Percentiles rank a stretch among this genome's conserved stretches.
These are phyloP conservation scores for Cyclotella sp. DNA, from an alignment of 108 stramenopile species.

Conservation along the genomic window DNA sequence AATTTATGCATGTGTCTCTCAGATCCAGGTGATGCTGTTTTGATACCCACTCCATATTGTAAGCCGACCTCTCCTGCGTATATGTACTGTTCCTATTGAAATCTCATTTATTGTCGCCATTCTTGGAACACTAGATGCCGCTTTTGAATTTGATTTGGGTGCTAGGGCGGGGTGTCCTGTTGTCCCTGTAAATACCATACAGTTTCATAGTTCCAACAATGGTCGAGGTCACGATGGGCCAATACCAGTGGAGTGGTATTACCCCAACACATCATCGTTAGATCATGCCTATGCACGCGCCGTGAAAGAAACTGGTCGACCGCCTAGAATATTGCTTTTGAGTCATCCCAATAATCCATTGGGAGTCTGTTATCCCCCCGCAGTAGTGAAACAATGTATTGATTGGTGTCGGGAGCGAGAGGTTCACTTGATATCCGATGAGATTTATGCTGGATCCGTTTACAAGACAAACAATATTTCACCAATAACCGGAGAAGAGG, in stretches of 20 bases:
- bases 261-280: slow-evolving; percentile 65
- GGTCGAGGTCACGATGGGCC: neutral
- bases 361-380: slow-evolving; percentile 81
- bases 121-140: slow-evolving; percentile 53
- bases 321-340: slow-evolving; percentile 72
- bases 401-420: slow-evolving; percentile 79
- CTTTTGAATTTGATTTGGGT: slow-evolving; percentile 91
- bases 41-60: slow-evolving; percentile 91
- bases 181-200: slow-evolving; percentile 72
- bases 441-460: slow-evolving; percentile 88
- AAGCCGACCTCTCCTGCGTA: too few relatives aligned
- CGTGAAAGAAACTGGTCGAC: slow-evolving; percentile 36
- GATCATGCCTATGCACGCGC: slow-evolving; percentile 67
- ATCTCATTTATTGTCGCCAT: too few relatives aligned
- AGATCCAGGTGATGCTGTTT: slow-evolving; percentile 85
- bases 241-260: slow-evolving; percentile 64
- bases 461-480: slow-evolving; percentile 34
- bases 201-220: slow-evolving; percentile 28
- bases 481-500: slow-evolving; percentile 34
- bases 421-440: slow-evolving; percentile 88
- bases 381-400: slow-evolving; percentile 73
- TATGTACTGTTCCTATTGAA: too few relatives aligned
- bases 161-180: slow-evolving; percentile 74
- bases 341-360: slow-evolving; percentile 89
- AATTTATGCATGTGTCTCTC: slow-evolving; percentile 82